Percentiles rank a stretch among this genome's conserved stretches.
phyloP scores from a whole-genome alignment of 1,284 basidiomycete species.

The Ustilago xerochloae region DNA sequence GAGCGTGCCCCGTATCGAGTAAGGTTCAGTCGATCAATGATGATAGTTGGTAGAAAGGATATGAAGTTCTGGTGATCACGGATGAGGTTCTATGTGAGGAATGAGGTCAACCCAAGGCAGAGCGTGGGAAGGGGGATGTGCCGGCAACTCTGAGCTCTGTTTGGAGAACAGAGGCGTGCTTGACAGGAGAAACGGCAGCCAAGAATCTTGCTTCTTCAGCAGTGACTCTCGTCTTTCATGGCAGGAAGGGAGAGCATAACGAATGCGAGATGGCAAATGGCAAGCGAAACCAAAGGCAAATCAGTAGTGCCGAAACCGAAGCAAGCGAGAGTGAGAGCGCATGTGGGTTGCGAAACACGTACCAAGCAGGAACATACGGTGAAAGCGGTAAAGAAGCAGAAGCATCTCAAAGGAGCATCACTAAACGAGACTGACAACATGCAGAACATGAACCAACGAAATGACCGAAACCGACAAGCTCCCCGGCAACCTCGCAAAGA shows the following conservation, averaged over 20 bases:
- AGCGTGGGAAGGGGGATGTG: too few species aligned
- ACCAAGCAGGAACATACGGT: too few species aligned
- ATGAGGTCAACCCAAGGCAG: too few species aligned
- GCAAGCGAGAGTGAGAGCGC: too few species aligned
- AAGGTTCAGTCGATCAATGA: too few species aligned
- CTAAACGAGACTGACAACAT: constrained; percentile 11
- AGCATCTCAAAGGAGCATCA: constrained; percentile 7
- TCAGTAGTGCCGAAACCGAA: neutral
- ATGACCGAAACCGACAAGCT: constrained; percentile 1
- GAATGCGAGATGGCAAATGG: neutral
- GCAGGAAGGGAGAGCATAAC: neutral
- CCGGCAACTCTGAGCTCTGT: neutral
- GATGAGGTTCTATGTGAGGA: too few species aligned
- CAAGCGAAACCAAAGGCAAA: neutral
- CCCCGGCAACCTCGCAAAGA: neutral
- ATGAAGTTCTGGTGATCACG: too few species aligned
- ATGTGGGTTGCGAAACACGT: too few species aligned
- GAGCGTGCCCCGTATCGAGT: too few species aligned
- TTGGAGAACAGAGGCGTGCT: neutral
- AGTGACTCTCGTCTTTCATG: neutral
- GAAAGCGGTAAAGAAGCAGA: neutral
- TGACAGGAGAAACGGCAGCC: neutral
- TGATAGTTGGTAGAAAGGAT: neutral
- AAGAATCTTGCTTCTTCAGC: neutral
- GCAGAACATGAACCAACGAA: constrained; percentile 1